Conservation (phyloP, 2,329 filamentous ascomycete species). For the Colletotrichum sojae region DNA sequence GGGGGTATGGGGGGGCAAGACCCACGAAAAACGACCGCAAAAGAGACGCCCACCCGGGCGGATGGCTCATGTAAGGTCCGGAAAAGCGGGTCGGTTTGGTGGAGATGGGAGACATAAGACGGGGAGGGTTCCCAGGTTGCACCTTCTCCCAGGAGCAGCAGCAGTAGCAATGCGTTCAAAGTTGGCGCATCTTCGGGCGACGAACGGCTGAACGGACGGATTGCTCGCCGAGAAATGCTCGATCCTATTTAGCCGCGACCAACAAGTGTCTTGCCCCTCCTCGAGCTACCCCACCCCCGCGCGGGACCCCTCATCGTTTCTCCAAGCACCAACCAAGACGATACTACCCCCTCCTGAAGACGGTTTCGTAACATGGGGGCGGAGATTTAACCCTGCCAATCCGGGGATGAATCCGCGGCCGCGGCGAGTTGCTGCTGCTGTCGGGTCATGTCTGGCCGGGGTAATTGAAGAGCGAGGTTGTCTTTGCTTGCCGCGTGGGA, state of each 20-base stretch:
- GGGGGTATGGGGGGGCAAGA: background rate
- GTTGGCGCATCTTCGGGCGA: background rate
- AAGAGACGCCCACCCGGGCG: background rate
- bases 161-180: too few relatives aligned
- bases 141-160: background rate
- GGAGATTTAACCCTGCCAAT: slow-evolving; percentile 18
- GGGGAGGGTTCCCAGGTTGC: background rate
- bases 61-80: background rate
- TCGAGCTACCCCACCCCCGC: slow-evolving; percentile 23
- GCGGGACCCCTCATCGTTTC: slow-evolving; percentile 3
- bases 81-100: background rate
- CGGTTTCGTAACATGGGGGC: too few relatives aligned
- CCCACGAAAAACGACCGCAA: background rate
- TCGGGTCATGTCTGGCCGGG: slow-evolving; percentile 21
- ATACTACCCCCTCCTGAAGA: too few relatives aligned
- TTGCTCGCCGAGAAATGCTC: background rate
- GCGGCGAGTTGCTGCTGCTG: slow-evolving; percentile 13
- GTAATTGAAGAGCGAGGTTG: slow-evolving; percentile 32
- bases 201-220: slow-evolving; percentile 9
- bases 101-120: background rate
- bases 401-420: slow-evolving; percentile 8
- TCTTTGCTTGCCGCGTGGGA: slow-evolving; percentile 7
- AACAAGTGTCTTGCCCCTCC: slow-evolving; percentile 21
- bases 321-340: slow-evolving; percentile 5
- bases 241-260: slow-evolving; percentile 37